Evolutionary conservation across 169 alveolate species (phyloP), one percentile per base, ranked within the genome.

Genomic region (Plasmodium malariae): DNA sequence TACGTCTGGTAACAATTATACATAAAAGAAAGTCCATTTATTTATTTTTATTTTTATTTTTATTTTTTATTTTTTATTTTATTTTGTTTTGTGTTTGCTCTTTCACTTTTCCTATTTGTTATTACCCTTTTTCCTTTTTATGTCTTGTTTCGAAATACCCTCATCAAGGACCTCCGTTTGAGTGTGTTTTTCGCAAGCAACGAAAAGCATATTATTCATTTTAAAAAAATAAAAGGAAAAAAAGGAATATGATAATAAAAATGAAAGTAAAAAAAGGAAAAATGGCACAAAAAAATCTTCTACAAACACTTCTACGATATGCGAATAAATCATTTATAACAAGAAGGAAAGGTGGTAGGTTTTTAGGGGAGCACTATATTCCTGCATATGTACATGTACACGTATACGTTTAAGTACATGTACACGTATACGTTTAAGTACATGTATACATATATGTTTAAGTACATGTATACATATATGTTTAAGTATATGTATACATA

Each of bases 201-300:
- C 63, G 17, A 48, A 49, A 34, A 48, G 48, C 48, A 71, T 45
- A 26, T 71, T 71, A 21, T 71, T 34, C 55, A 71, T 49, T 51
- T 71, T 71, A 49, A 45, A 71, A 49, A 71, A 26, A 71, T 14
- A 7, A 49, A 49, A 49, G 32, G 48, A 21, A 34, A 49, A 71
- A 21, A 48, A 45, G 21, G 37, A 48, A 71, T n/a, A n/a, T n/a
- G n/a, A n/a, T n/a, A n/a, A n/a, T n/a, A n/a, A n/a, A n/a, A n/a
- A n/a, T n/a, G n/a, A n/a, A n/a, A 71, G 43, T 71, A 71, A 71
- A 71, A 71, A 71, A 17, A 71, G 34, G 34, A 71, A 49, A 45
- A 71, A 71, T 34, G 69, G 69, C 28, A 40, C 34, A 11, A 48
- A 48, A 71, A 71, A 71, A 19, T 71, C 85, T 67, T 45, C 24